Evolutionary conservation across 2,329 filamentous ascomycete species (phyloP), one percentile per base, ranked within the genome.

Genomic region (Botrytis byssoidea): DNA sequence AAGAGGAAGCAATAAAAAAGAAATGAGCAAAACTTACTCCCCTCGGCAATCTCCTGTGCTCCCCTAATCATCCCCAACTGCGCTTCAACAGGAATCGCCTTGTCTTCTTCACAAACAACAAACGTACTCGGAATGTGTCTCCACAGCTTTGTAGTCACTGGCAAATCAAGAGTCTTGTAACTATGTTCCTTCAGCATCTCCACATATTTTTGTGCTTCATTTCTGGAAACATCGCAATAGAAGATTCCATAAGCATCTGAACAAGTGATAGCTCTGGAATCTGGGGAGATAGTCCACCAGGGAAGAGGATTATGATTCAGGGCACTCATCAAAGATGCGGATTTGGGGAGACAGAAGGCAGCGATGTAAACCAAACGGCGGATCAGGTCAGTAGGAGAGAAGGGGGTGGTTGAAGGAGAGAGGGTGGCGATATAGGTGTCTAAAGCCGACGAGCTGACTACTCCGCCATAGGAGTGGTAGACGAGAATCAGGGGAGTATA

Each of bases 401-500:
- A 40, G 35, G 60, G 70, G 6, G 35, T 55, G 61, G 44, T 55
- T 37, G n/a, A 32, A 7, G 70, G 14, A 18, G 46, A 14, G 22
- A 72, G 61, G 9, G 61, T 12, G 60, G 61, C 16, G 71, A 67
- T 22, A 57, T 78, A 79, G 67, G 83, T 82, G 9, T 79, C 76
- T 10, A 83, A 75, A 7, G 81, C 81, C 73, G 83, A 81, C 8
- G 80, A 79, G 3, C 79, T 80, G 0, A 82, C 75, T 0, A 83
- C 77, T 16, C 83, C 83, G 2, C 82, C 81, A 77, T 84, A 85
- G 29, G 82, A 83, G 69, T 85, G 84, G 20, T 79, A 78, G 25
- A 84, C 57, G 9, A 85, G 75, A 0, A 85, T 74, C 8, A 85
- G 81, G 37, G 84, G 81, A 37, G 83, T 82, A 1, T 80, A 81